Base-by-base conservation (phyloP, 495 filamentous ascomycete genomes). In the Corynascus novoguineensis region DNA sequence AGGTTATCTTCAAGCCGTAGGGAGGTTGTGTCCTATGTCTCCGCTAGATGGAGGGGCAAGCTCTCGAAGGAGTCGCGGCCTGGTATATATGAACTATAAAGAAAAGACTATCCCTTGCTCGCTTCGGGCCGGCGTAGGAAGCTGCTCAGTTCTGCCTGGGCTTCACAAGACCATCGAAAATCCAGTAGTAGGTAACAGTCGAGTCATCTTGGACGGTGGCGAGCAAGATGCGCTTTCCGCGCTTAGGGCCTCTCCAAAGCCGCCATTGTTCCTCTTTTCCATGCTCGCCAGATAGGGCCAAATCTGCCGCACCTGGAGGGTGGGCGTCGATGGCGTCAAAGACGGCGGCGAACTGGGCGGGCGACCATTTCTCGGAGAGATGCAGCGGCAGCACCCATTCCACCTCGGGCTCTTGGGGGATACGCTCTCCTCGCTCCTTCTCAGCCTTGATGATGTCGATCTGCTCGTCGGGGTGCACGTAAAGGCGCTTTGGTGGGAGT, bases 151-250 rank as follows among this genome's bases (percentile, higher is more conserved):
- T 98, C 68, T 97, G 93, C 56, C 95, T 77, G 4, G 95, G 93
- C 73, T 97, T 98, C 25, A 98, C 92, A 46, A 95, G 83, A 3
- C 95, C 95, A 69, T 97, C 92, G 61, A 96, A 91, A 41, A 97
- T 82, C 64, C 96, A 81, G 68, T 99, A 99, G 68, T 96, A 97
- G 4, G 92, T 89, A 21, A 97, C 81, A 3, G 93, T 97, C 42
- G 90, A 95, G 69, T 99, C 93, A 51, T 88, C 86, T 64, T 89
- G 83, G 50, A 92, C 78, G 35, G 89, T 90, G 22, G 89, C 92
- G 38, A 99, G 75, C 28, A 97, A 64, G 15, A 96, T 54, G 52
- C 90, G 79, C 76, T 95, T 96, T 27, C 68, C 73, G 44, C 77
- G 73, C 60, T 74, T 73, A 49, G 78, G 64, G 0, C 70, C 68